A percentile compares a stretch with the other conserved stretches of the same genome.
Evolutionary conservation across 2,329 filamentous ascomycete genomes (phyloP).

Genomic region (Lithohypha guttulata): DNA sequence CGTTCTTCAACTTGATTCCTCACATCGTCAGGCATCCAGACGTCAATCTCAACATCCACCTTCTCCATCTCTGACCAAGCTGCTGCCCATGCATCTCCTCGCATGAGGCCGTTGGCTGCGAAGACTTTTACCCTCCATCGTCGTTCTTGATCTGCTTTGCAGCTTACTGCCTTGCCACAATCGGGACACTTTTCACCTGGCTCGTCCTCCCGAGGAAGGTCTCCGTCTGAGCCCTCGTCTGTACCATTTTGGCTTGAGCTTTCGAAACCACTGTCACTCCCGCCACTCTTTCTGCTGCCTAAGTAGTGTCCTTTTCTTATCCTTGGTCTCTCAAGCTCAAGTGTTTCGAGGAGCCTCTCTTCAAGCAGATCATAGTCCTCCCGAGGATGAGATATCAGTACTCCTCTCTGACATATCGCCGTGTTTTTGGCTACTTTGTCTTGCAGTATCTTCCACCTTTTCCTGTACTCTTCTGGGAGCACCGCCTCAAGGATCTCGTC

Average conservation of each 20-base stretch:
- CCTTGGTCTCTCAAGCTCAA: constrained; percentile 46
- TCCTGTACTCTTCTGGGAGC: constrained; percentile 37
- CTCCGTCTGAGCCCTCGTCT: constrained; percentile 25
- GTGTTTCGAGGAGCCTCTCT: constrained; percentile 49
- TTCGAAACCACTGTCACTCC: constrained; percentile 23
- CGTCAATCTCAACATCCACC: constrained; percentile 86
- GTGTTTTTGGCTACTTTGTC: constrained; percentile 43
- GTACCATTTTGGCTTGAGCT: constrained; percentile 26
- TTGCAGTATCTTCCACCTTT: constrained; percentile 41
- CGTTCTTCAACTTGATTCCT: constrained; percentile 39
- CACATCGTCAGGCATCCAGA: constrained; percentile 48
- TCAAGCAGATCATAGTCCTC: constrained; percentile 54
- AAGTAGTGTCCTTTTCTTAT: constrained; percentile 51
- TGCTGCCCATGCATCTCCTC: constrained; percentile 79
- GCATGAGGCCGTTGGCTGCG: constrained; percentile 90
- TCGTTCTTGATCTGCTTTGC: constrained; percentile 37
- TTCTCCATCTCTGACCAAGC: constrained; percentile 98
- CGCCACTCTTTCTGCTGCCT: constrained; percentile 22
- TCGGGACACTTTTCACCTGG: constrained; percentile 39
- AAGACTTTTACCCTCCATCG: constrained; percentile 69
- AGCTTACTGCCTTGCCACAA: constrained; percentile 39
- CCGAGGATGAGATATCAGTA: constrained; percentile 52
- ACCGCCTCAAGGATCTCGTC: constrained; percentile 39
- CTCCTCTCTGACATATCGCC: constrained; percentile 46
- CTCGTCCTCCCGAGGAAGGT: background rate